Base-by-base conservation (phyloP, 2,329 filamentous ascomycete genomes). In the Venturia pyrina region DNA sequence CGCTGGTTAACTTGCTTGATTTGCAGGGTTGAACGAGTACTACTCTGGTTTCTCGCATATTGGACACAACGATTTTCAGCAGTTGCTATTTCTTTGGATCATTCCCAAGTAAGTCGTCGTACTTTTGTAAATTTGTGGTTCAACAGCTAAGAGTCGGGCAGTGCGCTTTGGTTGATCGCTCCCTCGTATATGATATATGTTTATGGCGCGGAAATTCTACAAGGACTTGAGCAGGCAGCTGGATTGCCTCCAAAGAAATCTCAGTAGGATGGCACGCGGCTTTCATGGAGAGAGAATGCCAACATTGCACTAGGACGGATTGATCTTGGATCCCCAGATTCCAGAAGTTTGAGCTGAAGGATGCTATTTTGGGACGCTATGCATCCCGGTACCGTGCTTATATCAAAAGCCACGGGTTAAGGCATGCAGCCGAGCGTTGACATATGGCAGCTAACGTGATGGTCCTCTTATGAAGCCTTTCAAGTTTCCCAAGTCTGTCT, bases 81-180 rank as follows among this genome's bases (percentile, higher is more conserved):
- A 79, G 13, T 70, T 89, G 53, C 69, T 88, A 13, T 77, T 83
- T 41, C 75, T 87, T 32, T 90, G 86, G 80, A 82, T 87, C 40
- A 75, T 90, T 68, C 87, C 87, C 41, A 90, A 89, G 85, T 88
- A 75, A 78, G 83, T 77, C 44, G 21, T 19, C 28, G 60, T 15
- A 57, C 57, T 48, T 7, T 7, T 34, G 15, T 32, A 46, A 21
- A 46, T 37, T 43, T 64, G 60, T 63, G 66, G 5, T 62, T 63
- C 41, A 62, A 68, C 74, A 66, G 73, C 68, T 67, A 62, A 67
- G 63, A 43, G 44, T 44, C 24, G 37, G 10, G n/a, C 66, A 88
- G 85, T 73, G 85, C 84, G 44, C 76, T 83, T 8, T 90, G 88
- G 87, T 75, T 90, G 67, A 70, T 87, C 13, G 79, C 89, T 56